Base-by-base conservation (phyloP, 179 eudicot species). In the Nepenthes alata region DNA sequence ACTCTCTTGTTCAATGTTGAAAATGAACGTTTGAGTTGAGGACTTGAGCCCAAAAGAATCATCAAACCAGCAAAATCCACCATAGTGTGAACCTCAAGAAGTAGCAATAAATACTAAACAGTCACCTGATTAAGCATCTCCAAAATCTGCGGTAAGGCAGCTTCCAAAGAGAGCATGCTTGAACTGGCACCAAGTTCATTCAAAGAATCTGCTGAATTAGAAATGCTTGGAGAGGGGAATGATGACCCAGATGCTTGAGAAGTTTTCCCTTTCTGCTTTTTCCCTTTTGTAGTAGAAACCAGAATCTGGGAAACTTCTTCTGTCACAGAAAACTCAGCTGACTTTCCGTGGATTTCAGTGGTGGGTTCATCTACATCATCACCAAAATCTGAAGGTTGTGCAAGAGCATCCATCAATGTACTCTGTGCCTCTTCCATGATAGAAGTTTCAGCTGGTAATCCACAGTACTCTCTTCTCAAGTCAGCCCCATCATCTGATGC, bases 401-500 rank as follows among this genome's bases (percentile, higher is more conserved):
- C 71, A 12, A 63, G 56, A 59, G 69, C 74, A 73, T 82, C 89
- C 69, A 62, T 59, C 35, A 78, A 71, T 61, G 72, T 75, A 68
- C 59, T 73, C 67, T 67, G 76, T 67, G 83, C 74, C 67, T 82
- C 95, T 74, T 84, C 81, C 39, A 71, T 65, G 41, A 57, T 53
- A 65, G 81, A 82, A 37, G 75, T 64, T 57, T 84, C 87, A 57
- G 84, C 63, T 11, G 90, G 80, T 47, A 81, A 61, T 51, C 78
- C 78, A 66, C 59, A 72, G 50, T 78, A 80, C 62, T 86, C 98
- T 67, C 85, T 84, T 44, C 74, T 80, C 84, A 85, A 76, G 64
- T 89, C 85, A 66, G 70, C 76, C 60, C 91, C 91, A 67, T 86
- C 83, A 82, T 87, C 95, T 13, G 95, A 83, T 36, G 97, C 95